These are phyloP conservation scores for Globisporangium barbulae DNA, from an alignment of 352 stramenopile genomes.

Conservation along the genomic window DNA sequence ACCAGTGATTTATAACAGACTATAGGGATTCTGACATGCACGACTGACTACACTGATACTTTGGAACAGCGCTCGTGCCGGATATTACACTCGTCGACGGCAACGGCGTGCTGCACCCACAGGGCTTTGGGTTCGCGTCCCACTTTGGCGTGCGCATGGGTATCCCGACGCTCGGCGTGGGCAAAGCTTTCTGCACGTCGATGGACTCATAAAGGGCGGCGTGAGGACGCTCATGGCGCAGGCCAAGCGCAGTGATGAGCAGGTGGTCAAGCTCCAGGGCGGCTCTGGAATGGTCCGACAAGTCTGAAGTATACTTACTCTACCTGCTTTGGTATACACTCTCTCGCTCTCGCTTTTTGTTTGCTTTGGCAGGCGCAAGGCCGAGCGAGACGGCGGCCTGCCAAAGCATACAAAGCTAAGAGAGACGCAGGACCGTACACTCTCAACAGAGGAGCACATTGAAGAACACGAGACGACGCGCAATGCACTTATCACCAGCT, in stretches of 20 bases:
- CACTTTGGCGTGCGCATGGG: conserved; percentile 89
- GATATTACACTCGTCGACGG: conserved; percentile 93
- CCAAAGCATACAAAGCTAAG: too few species aligned
- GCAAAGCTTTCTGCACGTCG: conserved; percentile 89
- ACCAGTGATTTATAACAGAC: neutral
- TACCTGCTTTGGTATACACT: neutral
- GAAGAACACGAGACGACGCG: too few species aligned
- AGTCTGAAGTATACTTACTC: neutral
- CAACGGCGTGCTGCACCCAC: conserved; percentile 84
- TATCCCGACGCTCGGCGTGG: conserved; percentile 90
- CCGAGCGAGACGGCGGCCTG: too few species aligned
- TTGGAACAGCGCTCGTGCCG: conserved; percentile 52
- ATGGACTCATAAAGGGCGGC: conserved; percentile 75
- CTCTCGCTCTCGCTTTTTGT: too few species aligned
- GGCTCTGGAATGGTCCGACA: conserved; percentile 39
- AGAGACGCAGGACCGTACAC: too few species aligned
- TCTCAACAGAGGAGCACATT: too few species aligned
- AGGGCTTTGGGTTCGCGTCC: conserved; percentile 90
- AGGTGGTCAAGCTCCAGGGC: conserved; percentile 45
- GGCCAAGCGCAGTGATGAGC: conserved; percentile 28
- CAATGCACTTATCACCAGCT: too few species aligned
- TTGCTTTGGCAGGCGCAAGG: too few species aligned
- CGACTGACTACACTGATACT: neutral
- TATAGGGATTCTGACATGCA: neutral
- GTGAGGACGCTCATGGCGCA: conserved; percentile 53